Percentiles rank a stretch among this genome's conserved stretches.
phyloP scores from a whole-genome alignment of 257 asterid genomes.

The Rehmannia glutinosa region DNA sequence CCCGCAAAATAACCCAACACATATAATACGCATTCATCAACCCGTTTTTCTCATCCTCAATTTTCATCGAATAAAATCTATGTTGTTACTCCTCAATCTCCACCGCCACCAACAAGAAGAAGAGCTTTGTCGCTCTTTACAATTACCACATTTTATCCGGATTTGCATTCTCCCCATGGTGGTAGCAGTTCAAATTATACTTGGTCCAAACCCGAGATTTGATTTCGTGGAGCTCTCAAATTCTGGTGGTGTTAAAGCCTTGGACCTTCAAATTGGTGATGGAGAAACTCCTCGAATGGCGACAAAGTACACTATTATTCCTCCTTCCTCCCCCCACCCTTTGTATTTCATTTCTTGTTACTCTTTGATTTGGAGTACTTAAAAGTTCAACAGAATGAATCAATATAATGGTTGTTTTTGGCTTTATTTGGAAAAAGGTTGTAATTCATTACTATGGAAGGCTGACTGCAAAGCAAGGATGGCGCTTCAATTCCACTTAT shows the following conservation, averaged over 20 bases:
- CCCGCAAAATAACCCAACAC: not conserved
- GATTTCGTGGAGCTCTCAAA: conserved; percentile 53
- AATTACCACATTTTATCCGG: conserved; percentile 40
- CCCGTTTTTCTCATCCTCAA: not conserved
- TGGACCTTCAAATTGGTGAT: conserved; percentile 68
- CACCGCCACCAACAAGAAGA: conserved; percentile 32
- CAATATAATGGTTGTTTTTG: not conserved
- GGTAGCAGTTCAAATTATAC: conserved; percentile 5
- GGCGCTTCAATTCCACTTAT: too few species aligned
- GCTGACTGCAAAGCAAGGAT: too few species aligned
- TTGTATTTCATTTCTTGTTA: not conserved
- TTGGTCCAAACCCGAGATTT: conserved; percentile 41
- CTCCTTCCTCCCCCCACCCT: not conserved
- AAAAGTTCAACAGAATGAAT: too few species aligned
- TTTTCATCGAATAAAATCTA: not conserved
- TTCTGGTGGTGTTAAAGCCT: conserved; percentile 69
- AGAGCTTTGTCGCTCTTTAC: conserved; percentile 34
- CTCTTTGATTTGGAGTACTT: not conserved
- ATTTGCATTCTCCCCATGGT: conserved; percentile 13
- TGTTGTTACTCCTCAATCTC: not conserved
- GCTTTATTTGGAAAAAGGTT: conserved; percentile 35
- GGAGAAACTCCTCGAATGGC: conserved; percentile 44
- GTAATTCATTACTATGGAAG: conserved; percentile 90
- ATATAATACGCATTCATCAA: not conserved
- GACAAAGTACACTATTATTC: conserved; percentile 39